Percentiles rank a stretch among this genome's conserved stretches.
Evolutionary conservation across 345 rosid genomes (phyloP).

Genomic region (Citrus unshiu): DNA sequence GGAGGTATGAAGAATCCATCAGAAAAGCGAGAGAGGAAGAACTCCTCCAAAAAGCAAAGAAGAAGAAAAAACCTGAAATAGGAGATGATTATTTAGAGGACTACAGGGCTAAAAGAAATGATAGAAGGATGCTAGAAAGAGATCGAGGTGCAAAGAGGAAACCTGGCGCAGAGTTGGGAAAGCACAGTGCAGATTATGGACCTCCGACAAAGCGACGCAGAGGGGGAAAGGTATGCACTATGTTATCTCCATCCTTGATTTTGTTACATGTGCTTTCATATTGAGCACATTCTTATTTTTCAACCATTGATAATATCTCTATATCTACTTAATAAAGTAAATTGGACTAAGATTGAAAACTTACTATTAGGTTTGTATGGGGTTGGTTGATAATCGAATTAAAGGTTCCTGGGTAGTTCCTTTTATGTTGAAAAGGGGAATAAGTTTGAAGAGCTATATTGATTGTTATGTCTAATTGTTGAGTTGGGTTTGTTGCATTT

Average conservation of each 20-base stretch:
- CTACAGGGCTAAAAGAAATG: constrained; percentile 45
- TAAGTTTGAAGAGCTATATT: not conserved
- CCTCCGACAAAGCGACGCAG: constrained; percentile 82
- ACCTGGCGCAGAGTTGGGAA: constrained; percentile 46
- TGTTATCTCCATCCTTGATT: constrained; percentile 4
- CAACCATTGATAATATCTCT: not conserved
- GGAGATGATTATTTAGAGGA: constrained; percentile 64
- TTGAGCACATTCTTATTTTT: not conserved
- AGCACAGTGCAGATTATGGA: constrained; percentile 44
- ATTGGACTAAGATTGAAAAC: not conserved
- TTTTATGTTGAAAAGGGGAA: not conserved
- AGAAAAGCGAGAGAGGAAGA: constrained; percentile 88
- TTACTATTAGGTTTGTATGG: not conserved
- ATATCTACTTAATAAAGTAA: not conserved
- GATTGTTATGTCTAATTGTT: not conserved
- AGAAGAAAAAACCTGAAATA: constrained; percentile 56
- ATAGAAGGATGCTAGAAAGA: constrained; percentile 60
- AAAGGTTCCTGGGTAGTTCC: not conserved
- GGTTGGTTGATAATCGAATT: not conserved
- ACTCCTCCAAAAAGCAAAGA: constrained; percentile 70
- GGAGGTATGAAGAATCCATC: constrained; percentile 64
- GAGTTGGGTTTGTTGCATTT: not conserved
- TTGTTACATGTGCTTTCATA: not conserved
- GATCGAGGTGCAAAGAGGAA: constrained; percentile 62
- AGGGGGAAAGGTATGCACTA: constrained; percentile 76